Percentiles rank a stretch among this genome's conserved stretches.
Conservation (phyloP, 192 early-diverging fungal species). For the Backusella morwellensis region DNA sequence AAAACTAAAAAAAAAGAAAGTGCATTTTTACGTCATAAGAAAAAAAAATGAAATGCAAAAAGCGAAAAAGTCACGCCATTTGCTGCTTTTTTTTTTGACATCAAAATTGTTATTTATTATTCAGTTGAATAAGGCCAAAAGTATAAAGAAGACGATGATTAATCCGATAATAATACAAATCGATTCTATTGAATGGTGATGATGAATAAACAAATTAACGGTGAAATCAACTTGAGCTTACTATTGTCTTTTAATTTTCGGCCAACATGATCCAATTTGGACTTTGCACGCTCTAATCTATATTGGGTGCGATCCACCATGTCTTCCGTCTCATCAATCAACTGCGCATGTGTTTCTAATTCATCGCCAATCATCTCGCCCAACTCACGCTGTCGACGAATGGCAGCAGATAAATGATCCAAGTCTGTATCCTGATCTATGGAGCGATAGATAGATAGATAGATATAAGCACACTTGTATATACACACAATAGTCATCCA, state of each 20-base stretch:
- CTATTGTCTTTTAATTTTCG: conserved; percentile 52
- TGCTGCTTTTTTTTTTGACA: not conserved
- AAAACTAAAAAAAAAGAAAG: not conserved
- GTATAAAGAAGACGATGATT: conserved; percentile 41
- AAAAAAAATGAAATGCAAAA: not conserved
- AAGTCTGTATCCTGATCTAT: conserved; percentile 77
- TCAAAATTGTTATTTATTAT: not conserved
- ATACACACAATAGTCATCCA: too few relatives aligned
- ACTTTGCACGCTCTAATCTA: conserved; percentile 43
- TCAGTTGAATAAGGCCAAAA: conserved; percentile 27
- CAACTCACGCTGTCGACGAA: conserved; percentile 67
- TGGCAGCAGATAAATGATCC: conserved; percentile 57
- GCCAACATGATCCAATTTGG: conserved; percentile 48
- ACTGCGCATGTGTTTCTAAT: conserved; percentile 63
- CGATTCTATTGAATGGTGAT: conserved; percentile 27
- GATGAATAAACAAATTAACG: not conserved
- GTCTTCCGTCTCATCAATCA: conserved; percentile 71
- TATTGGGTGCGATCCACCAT: conserved; percentile 56
- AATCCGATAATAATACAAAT: conserved; percentile 44
- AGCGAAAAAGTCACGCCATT: not conserved
- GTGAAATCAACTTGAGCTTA: conserved; percentile 28
- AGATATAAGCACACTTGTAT: not conserved
- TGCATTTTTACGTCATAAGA: not conserved
- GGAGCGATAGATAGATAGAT: too few relatives aligned
- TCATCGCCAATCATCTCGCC: conserved; percentile 75